A percentile compares a stretch with the other conserved stretches of the same genome.
phyloP scores from a whole-genome alignment of 352 stramenopile genomes.

The Phytopythium helicoides region DNA sequence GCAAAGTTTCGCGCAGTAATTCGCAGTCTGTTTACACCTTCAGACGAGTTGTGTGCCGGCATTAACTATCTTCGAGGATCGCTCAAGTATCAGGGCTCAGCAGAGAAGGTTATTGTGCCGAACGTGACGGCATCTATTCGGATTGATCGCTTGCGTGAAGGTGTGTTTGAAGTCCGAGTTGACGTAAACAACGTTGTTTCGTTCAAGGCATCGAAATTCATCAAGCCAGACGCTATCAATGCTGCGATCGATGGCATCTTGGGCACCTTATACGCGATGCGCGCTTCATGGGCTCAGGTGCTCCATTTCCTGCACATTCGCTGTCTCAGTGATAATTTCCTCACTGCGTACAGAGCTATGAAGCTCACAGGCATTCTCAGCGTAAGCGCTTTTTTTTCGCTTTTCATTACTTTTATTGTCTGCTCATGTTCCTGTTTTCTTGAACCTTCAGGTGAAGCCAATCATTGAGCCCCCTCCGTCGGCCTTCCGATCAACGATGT shows the following conservation, averaged over 20 bases:
- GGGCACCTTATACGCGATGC: constrained; percentile 45
- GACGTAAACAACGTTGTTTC: constrained; percentile 65
- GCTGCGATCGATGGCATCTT: constrained; percentile 60
- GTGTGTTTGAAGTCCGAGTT: constrained; percentile 52
- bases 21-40: constrained; percentile 70
- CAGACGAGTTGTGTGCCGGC: constrained; percentile 55
- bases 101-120: constrained; percentile 42
- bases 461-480: constrained; percentile 27
- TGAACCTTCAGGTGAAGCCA: constrained; percentile 34
- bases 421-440: too few species aligned
- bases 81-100: constrained; percentile 57
- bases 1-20: constrained; percentile 64
- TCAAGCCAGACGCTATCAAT: constrained; percentile 66
- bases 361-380: constrained; percentile 62
- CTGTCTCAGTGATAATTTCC: constrained; percentile 39
- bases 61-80: constrained; percentile 53
- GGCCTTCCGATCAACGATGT: not conserved
- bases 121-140: constrained; percentile 73
- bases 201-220: constrained; percentile 30
- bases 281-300: constrained; percentile 56
- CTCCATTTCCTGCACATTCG: constrained; percentile 76
- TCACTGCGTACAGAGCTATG: constrained; percentile 60
- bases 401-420: too few species aligned
- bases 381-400: constrained; percentile 35
- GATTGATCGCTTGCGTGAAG: constrained; percentile 58